Evolutionary conservation across 495 filamentous ascomycete genomes (phyloP), one percentile per base, ranked within the genome.

Genomic region (Aspergillus cavernicola): DNA sequence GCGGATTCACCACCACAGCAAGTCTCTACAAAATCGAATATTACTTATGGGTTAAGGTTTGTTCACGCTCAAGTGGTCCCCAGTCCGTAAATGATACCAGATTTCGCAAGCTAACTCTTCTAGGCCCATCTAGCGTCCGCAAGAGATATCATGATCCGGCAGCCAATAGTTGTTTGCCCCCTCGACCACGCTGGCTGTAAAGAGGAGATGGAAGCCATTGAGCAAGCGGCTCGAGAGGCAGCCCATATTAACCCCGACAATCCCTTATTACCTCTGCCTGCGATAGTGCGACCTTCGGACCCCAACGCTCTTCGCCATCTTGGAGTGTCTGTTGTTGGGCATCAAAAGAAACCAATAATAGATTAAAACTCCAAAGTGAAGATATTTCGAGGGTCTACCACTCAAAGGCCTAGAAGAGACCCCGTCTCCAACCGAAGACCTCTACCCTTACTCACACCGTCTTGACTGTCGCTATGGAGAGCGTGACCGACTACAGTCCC

Each of bases 11-110:
- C 18, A 98, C 93, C 0, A 88, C 90, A 28, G 95, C 87, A 11
- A 93, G 86, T 50, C 80, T 98, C 11, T 98, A 97, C 71, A 97
- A 97, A 69, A 95, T 98, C 65, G 92, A 98, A 67, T 98, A 97
- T 66, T 98, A 88, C 62, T 72, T 98, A 38, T 89, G 85, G 32
- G 90, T 98, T 37, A 96, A 95, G 81, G 93, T 97, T 73, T 15
- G 79, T 67, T 13, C 6, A 37, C 9, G 24, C 24, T 9, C 24
- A 28, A 9, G 24, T 28, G 4, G 9, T 28, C n/a, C n/a, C n/a
- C n/a, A 4, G 4, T 10, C 24, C 3, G 11, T 10, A 7, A 9
- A n/a, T 8, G 12, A 1, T 7, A 15, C 8, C 6, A 26, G 16
- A 16, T 13, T 22, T 33, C 24, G 4, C 16, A 38, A 9, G 18